Conservation (phyloP, 305 asterid species). For the Fraxinus velutina region DNA sequence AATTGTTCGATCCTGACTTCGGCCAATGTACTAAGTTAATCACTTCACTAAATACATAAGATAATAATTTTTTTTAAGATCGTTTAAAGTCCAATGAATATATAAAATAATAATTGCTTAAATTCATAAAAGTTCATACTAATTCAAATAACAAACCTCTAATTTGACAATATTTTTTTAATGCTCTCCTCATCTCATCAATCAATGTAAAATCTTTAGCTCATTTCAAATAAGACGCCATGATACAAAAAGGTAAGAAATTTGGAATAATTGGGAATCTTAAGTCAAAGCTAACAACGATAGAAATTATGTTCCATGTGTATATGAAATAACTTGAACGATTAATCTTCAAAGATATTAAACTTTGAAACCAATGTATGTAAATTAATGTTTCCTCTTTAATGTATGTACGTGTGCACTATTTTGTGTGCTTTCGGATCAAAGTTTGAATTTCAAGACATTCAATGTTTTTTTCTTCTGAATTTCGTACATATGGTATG, state of each 20-base stretch:
- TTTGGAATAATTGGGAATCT: too few relatives aligned
- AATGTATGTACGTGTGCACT: not conserved
- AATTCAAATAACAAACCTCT: not conserved
- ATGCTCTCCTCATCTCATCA: too few relatives aligned
- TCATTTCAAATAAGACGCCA: too few relatives aligned
- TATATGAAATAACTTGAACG: too few relatives aligned
- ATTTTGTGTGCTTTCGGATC: not conserved
- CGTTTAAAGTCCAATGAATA: not conserved
- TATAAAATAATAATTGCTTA: too few relatives aligned
- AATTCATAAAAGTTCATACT: not conserved
- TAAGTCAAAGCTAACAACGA: too few relatives aligned
- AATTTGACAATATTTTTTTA: not conserved
- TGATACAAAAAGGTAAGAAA: too few relatives aligned
- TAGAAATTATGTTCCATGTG: too few relatives aligned
- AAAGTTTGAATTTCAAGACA: not conserved
- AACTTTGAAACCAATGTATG: not conserved
- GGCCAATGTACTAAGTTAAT: not conserved
- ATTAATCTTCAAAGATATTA: too few relatives aligned
- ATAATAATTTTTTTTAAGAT: too few relatives aligned
- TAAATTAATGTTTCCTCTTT: not conserved
- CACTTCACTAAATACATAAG: not conserved
- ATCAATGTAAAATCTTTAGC: too few relatives aligned
- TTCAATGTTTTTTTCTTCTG: not conserved
- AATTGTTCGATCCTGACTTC: not conserved
- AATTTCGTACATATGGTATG: not conserved